Percentiles rank a stretch among this genome's conserved stretches.
Evolutionary conservation across 768 basidiomycete genomes (phyloP).

Genomic region (Chalciporus pseudorubinellus): DNA sequence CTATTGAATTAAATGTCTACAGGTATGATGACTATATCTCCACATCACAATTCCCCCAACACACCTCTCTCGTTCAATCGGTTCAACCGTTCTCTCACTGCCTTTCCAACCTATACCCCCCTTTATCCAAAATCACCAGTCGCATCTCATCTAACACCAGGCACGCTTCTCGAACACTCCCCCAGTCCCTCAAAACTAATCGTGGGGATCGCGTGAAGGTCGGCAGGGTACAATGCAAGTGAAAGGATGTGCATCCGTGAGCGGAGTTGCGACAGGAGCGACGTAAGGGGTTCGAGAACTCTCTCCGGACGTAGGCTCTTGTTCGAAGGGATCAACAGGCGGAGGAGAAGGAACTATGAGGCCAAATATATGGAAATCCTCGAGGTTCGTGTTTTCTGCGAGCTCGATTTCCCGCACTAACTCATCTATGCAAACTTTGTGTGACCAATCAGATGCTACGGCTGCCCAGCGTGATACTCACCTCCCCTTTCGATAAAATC

Average conservation of each 20-base stretch:
- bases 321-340: constrained; percentile 20
- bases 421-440: constrained; percentile 12
- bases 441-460: constrained; percentile 6
- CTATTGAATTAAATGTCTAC: too few relatives aligned
- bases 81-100: constrained; percentile 22
- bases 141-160: constrained; percentile 30
- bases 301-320: constrained; percentile 7
- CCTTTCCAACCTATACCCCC: constrained; percentile 24
- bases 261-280: constrained; percentile 24
- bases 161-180: constrained; percentile 19
- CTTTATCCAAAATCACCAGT: constrained; percentile 31
- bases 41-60: constrained; percentile 23
- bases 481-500: constrained; percentile 31
- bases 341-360: constrained; percentile 32
- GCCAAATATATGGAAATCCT: constrained; percentile 33
- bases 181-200: constrained; percentile 32
- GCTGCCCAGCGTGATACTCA: constrained; percentile 10
- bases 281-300: constrained; percentile 24
- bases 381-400: constrained; percentile 22
- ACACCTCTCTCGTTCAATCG: constrained; percentile 26
- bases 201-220: constrained; percentile 25
- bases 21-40: too few relatives aligned
- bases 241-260: constrained; percentile 32
- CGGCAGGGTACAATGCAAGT: constrained; percentile 31
- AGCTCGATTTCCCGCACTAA: constrained; percentile 29